A percentile compares a stretch with the other conserved stretches of the same genome.
phyloP scores from a whole-genome alignment of 169 alveolate genomes.

The Cyclospora cayetanensis region DNA sequence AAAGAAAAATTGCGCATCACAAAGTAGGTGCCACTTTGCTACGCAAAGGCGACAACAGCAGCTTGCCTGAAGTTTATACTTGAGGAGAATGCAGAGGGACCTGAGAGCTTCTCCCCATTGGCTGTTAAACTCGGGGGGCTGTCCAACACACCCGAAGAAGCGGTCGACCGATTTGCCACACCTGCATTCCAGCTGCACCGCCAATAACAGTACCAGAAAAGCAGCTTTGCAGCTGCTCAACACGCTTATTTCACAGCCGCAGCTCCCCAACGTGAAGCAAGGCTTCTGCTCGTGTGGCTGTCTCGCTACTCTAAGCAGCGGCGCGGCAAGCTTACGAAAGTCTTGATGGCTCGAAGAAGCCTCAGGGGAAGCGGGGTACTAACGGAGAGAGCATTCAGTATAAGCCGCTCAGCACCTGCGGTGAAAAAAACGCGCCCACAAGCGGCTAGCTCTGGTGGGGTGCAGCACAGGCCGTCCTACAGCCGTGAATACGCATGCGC shows the following conservation, averaged over 20 bases:
- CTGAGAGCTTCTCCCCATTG: neutral
- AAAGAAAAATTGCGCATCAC: too few species aligned
- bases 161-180: constrained; percentile 3
- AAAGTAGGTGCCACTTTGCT: too few species aligned
- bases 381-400: neutral
- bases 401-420: neutral
- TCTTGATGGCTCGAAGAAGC: neutral
- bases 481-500: too few species aligned
- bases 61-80: neutral
- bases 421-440: too few species aligned
- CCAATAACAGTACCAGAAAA: neutral
- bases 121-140: constrained; percentile 14
- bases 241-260: neutral
- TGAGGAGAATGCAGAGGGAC: neutral
- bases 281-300: neutral
- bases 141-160: constrained; percentile 25
- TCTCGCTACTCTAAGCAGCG: neutral
- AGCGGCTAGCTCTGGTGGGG: too few species aligned
- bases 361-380: neutral
- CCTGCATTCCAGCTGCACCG: neutral
- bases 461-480: too few species aligned
- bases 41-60: neutral
- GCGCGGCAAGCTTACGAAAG: neutral
- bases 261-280: neutral
- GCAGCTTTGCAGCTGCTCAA: neutral